These are phyloP conservation scores for Emmonsiellopsis sp. DNA, from an alignment of 2,329 filamentous ascomycete species.

Conservation along the genomic window DNA sequence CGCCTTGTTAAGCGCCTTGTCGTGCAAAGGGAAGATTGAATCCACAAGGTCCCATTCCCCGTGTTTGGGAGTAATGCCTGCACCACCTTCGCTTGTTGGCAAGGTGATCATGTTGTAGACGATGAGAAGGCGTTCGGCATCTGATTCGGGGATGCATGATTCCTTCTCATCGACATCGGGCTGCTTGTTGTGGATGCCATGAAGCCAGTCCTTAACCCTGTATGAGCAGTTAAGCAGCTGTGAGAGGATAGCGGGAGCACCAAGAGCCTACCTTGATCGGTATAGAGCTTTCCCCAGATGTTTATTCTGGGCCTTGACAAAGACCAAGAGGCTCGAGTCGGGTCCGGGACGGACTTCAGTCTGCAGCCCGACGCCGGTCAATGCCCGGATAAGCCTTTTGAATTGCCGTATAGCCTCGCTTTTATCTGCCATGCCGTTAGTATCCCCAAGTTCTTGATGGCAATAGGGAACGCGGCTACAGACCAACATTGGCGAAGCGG, in stretches of 20 bases:
- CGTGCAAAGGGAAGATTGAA: constrained; percentile 69
- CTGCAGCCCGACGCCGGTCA: constrained; percentile 70
- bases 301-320: constrained; percentile 68
- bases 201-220: constrained; percentile 87
- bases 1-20: constrained; percentile 62
- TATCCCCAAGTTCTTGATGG: neutral
- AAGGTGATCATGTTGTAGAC: constrained; percentile 78
- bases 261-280: constrained; percentile 52
- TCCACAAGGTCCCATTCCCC: constrained; percentile 65
- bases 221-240: neutral
- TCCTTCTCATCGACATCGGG: constrained; percentile 63
- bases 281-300: constrained; percentile 74
- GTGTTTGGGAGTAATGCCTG: constrained; percentile 60
- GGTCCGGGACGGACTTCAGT: constrained; percentile 80
- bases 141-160: constrained; percentile 69
- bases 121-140: constrained; percentile 78
- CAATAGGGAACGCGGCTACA: constrained; percentile 9
- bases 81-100: constrained; percentile 63
- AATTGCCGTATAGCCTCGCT: constrained; percentile 64
- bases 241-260: neutral
- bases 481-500: constrained; percentile 60
- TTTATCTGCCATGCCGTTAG: constrained; percentile 44
- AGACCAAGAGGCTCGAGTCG: constrained; percentile 66
- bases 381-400: constrained; percentile 62
- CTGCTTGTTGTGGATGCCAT: constrained; percentile 69